Percentiles rank a stretch among this genome's conserved stretches.
phyloP scores from a whole-genome alignment of 192 early-diverging fungal species.

The Entomortierella lignicola region DNA sequence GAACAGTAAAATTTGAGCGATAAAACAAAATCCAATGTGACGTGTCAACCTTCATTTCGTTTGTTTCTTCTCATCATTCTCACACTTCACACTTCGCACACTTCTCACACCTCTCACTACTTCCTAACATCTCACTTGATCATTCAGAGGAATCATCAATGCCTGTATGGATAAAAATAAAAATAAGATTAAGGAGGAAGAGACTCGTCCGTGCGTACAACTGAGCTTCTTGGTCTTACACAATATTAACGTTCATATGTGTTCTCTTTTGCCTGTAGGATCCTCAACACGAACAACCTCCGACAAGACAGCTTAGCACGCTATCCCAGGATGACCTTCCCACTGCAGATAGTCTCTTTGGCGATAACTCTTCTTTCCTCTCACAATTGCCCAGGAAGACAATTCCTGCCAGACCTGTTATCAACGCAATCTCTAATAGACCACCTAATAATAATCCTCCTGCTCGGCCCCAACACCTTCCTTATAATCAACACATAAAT shows the following conservation, averaged over 20 bases:
- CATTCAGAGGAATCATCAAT: too few species aligned
- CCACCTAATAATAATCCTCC: background rate
- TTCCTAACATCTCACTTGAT: background rate
- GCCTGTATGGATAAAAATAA: too few species aligned
- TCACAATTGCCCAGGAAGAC: background rate
- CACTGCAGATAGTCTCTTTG: conserved; percentile 39
- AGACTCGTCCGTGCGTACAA: too few species aligned
- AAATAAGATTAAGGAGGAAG: too few species aligned
- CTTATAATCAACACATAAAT: background rate
- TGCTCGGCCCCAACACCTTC: background rate
- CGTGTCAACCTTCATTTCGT: background rate
- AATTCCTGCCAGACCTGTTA: background rate
- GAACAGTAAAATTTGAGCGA: background rate
- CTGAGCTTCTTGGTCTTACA: too few species aligned
- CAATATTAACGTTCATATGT: too few species aligned
- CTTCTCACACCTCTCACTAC: background rate
- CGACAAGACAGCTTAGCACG: background rate
- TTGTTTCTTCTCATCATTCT: background rate
- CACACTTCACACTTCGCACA: background rate
- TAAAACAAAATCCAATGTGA: background rate
- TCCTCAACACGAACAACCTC: background rate
- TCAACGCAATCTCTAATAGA: background rate
- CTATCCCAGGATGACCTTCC: conserved; percentile 17
- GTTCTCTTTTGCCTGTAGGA: background rate
- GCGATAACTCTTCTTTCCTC: conserved; percentile 2